A percentile compares a stretch with the other conserved stretches of the same genome.
Evolutionary conservation across 129 eudicot species (phyloP).

Genomic region (Helianthus tuberosus): DNA sequence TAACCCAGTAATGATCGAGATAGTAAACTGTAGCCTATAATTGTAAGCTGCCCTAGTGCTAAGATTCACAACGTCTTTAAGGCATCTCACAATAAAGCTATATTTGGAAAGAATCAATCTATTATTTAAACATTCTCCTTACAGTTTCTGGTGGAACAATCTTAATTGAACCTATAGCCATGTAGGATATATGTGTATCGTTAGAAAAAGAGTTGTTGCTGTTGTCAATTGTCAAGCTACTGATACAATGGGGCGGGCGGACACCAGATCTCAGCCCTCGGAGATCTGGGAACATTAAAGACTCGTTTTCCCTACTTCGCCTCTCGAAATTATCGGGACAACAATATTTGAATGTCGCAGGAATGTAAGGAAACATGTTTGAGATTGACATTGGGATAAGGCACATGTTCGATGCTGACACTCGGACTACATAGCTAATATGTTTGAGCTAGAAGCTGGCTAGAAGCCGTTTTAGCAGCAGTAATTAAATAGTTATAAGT

Average conservation of each 20-base stretch:
- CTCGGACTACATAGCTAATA: neutral
- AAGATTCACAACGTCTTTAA: neutral
- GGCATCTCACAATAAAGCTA: neutral
- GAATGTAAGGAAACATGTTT: neutral
- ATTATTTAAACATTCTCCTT: neutral
- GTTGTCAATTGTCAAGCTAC: neutral
- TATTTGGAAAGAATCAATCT: too few relatives aligned
- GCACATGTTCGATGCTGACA: neutral
- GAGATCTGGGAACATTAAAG: neutral
- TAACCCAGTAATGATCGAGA: neutral
- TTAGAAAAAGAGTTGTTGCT: neutral
- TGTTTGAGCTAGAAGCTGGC: neutral
- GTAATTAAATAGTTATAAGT: neutral
- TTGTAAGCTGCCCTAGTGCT: neutral
- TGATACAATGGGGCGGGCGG: neutral
- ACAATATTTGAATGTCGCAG: neutral
- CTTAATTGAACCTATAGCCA: too few relatives aligned
- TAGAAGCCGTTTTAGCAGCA: conserved; percentile 5
- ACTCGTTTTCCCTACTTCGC: neutral
- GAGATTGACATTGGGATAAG: neutral
- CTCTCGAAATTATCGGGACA: neutral
- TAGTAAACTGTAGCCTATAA: neutral
- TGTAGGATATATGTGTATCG: neutral
- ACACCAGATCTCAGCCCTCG: neutral
- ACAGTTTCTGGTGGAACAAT: too few relatives aligned